Base-by-base conservation (phyloP, 176 grass and related monocot genomes). In the Luzula sylvatica region DNA sequence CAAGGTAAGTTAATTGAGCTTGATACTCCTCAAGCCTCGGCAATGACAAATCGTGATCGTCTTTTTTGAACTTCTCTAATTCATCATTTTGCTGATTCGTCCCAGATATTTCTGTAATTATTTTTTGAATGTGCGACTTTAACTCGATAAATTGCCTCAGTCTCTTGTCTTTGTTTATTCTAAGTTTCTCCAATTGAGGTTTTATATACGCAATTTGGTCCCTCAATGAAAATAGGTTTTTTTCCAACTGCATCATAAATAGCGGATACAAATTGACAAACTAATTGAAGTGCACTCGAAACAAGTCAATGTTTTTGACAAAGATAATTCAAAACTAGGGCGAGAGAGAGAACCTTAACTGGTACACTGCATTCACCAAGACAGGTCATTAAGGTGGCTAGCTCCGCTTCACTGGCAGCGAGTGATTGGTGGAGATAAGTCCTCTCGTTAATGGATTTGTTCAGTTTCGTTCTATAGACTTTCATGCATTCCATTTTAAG, bases 401-500 rank as follows among this genome's bases (percentile, higher is more conserved):
- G 75, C 68, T 98, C 85, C 24, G 92, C 81, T 68, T 98, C 85
- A 62, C 71, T 82, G 13, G 81, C 68, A 67, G 79, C 77, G 60
- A 98, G 23, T 62, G 81, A 77, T 46, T 87, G 92, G 38, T 80
- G 81, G 38, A 98, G 92, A 35, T 72, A 68, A 5, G 68, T 28
- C 55, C 81, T 74, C 43, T 76, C 74, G 7, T 72, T 65, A 65
- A 59, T 82, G 19, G 81, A 82, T 77, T 87, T 77, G 11, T 98
- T 85, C 6, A 98, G 81, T 70, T 78, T 90, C 49, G 51, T 67
- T 58, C 68, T 68, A 42, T 90, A 98, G 3, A 90, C 92, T 62
- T 52, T 72, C 92, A 87, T 87, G 69, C 92, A 98, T 67, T 98
- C 85, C 27, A 65, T 77, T 69, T 98, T 81, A 2, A 98, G 74